Evolutionary conservation across 352 stramenopile species (phyloP), one percentile per base, ranked within the genome.

Genomic region (Phytophthora rubi): DNA sequence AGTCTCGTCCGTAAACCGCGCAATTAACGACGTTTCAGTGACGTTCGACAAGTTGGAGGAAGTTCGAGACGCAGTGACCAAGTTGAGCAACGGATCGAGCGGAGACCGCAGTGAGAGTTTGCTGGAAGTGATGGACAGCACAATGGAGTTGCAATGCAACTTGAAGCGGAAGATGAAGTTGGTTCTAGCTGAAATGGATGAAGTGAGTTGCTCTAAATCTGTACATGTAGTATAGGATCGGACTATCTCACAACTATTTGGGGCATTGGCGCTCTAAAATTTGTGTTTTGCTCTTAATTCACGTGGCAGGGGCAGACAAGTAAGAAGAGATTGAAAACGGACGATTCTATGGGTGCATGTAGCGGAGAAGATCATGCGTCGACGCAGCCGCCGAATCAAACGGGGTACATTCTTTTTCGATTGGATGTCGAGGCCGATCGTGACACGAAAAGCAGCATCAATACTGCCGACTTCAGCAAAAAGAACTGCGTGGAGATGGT

Each of bases 1-100:
- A 21, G 55, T 68, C 3, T 59, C 59, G 8, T 23, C 10, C 1
- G 32, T 68, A 8, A 42, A 47, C 8, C 44, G n/a, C n/a, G n/a
- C 65, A 35, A 9, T 64, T 28, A 53, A 64, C 18, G 52, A 68
- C 37, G 53, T 73, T 15, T 32, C 33, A 7, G 23, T 44, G 33
- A 33, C 26, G 9, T 63, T 72, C 15, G 45, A 42, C 8, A 68
- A 68, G 26, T 30, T 73, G n/a, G 35, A 68, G 44, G 65, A 69
- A 15, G 45, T 73, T 8, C n/a, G 37, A 16, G 35, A 56, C 15
- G 65, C 59, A 7, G 53, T 73, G 8, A n/a, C 7, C 28, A 62
- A 62, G 37, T 18, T 72, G 30, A 8, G 58, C 9, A 16, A 44
- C 4, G 10, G 4, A 28, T 62, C 57, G 12, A 60, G 18, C 45